Evolutionary conservation across 192 early-diverging fungal genomes (phyloP).

Genomic region (Backusella tuberculispora): DNA sequence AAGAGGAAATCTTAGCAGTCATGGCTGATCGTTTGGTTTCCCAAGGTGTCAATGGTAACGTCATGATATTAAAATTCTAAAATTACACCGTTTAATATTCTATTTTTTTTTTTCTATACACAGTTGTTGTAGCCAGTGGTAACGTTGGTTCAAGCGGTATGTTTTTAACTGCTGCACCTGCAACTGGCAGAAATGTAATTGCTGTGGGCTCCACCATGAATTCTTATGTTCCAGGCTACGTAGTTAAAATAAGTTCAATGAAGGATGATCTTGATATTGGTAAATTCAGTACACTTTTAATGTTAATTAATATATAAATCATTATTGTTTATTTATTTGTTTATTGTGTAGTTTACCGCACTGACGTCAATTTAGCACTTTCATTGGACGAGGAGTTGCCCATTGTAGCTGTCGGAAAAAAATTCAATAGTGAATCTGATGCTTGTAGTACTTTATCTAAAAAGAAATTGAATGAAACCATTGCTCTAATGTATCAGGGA

Average conservation of each 20-base stretch:
- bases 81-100: neutral
- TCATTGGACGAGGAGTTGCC: slow-evolving; percentile 7
- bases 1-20: slow-evolving; percentile 60
- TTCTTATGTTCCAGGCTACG: slow-evolving; percentile 32
- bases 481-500: slow-evolving; percentile 67
- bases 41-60: slow-evolving; percentile 44
- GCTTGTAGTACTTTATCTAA: slow-evolving; percentile 52
- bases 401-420: slow-evolving; percentile 47
- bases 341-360: slow-evolving; percentile 24
- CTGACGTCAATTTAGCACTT: slow-evolving; percentile 13
- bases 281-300: slow-evolving; percentile 2
- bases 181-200: slow-evolving; percentile 56
- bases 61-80: neutral
- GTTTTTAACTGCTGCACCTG: slow-evolving; percentile 61
- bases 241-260: slow-evolving; percentile 25
- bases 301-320: neutral
- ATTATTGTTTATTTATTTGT: neutral
- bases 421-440: slow-evolving; percentile 47
- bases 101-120: neutral
- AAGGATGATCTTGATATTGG: slow-evolving; percentile 16
- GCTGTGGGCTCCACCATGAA: slow-evolving; percentile 59
- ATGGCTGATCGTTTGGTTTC: slow-evolving; percentile 56
- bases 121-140: slow-evolving; percentile 64
- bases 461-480: slow-evolving; percentile 43
- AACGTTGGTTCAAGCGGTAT: slow-evolving; percentile 68